Evolutionary conservation across 1,139 yeast species (phyloP).

Genomic region (Geotrichum macrosporum): DNA sequence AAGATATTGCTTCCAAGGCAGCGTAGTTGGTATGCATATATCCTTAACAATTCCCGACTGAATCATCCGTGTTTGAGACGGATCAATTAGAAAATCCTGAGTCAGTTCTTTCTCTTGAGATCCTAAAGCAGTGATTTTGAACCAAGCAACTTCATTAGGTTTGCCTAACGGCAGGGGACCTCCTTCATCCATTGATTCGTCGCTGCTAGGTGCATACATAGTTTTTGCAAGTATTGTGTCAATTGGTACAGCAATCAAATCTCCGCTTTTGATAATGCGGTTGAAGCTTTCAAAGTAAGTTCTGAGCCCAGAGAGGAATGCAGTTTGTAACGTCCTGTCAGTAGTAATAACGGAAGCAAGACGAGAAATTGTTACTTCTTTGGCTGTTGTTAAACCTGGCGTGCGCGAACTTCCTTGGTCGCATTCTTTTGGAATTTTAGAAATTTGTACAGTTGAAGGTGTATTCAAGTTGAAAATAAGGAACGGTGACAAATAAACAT

Average conservation of each 20-base stretch:
- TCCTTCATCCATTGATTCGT: conserved; percentile 29
- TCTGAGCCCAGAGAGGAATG: conserved; percentile 61
- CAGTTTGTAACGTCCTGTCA: conserved; percentile 60
- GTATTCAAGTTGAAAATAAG: conserved; percentile 50
- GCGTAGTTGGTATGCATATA: conserved; percentile 40
- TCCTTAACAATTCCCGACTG: conserved; percentile 53
- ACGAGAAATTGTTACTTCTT: conserved; percentile 57
- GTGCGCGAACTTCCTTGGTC: conserved; percentile 19
- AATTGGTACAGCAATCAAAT: conserved; percentile 69
- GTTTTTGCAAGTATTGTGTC: conserved; percentile 67
- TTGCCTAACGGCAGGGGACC: conserved; percentile 50
- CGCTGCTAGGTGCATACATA: conserved; percentile 42
- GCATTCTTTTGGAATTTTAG: conserved; percentile 22
- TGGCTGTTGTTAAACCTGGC: conserved; percentile 40
- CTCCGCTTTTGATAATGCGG: conserved; percentile 59
- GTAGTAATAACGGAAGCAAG: conserved; percentile 68
- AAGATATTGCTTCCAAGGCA: conserved; percentile 54
- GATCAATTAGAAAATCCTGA: conserved; percentile 57
- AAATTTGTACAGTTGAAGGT: conserved; percentile 38
- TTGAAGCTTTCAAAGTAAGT: conserved; percentile 54
- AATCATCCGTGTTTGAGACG: conserved; percentile 59
- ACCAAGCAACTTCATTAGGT: conserved; percentile 84
- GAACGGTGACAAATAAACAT: conserved; percentile 60
- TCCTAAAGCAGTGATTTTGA: conserved; percentile 49
- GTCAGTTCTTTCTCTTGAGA: conserved; percentile 35